phyloP scores from a whole-genome alignment of 192 early-diverging fungal species.

The Coemansia sp. region DNA sequence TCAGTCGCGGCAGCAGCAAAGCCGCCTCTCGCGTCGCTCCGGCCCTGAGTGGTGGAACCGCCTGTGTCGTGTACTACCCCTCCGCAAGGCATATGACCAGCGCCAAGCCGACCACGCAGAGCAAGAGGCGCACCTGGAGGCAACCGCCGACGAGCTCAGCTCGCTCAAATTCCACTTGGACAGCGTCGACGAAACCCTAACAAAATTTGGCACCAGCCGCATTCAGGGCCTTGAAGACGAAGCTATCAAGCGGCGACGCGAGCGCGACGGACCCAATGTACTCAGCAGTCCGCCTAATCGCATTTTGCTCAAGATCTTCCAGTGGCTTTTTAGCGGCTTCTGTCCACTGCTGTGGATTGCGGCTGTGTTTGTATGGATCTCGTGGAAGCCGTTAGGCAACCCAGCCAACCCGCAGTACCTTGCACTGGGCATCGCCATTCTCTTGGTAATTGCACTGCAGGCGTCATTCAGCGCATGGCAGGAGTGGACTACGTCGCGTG shows the following conservation, averaged over 20 bases:
- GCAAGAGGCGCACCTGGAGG: neutral
- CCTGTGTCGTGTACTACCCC: neutral
- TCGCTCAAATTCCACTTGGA: conserved; percentile 5
- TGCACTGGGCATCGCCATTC: conserved; percentile 41
- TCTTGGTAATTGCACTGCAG: conserved; percentile 61
- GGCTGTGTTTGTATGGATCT: conserved; percentile 56
- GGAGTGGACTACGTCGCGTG: conserved; percentile 58
- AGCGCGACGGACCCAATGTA: conserved; percentile 2
- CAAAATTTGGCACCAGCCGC: conserved; percentile 10
- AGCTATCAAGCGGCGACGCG: conserved; percentile 3
- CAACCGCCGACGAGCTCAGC: neutral
- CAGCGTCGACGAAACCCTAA: neutral
- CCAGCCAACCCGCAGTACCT: conserved; percentile 27
- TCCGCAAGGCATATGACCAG: conserved; percentile 3
- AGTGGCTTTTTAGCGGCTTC: conserved; percentile 64
- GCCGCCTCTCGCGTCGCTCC: neutral
- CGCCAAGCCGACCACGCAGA: neutral
- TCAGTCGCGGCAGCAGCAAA: neutral
- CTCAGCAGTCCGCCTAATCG: conserved; percentile 1
- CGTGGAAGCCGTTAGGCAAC: conserved; percentile 53
- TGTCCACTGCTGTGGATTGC: conserved; percentile 62
- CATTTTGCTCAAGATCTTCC: conserved; percentile 20
- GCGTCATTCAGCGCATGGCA: conserved; percentile 61
- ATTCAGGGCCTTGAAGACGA: conserved; percentile 8
- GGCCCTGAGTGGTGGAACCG: neutral